Evolutionary conservation across 495 filamentous ascomycete species (phyloP).

Genomic region (Penicillium cinerascens): DNA sequence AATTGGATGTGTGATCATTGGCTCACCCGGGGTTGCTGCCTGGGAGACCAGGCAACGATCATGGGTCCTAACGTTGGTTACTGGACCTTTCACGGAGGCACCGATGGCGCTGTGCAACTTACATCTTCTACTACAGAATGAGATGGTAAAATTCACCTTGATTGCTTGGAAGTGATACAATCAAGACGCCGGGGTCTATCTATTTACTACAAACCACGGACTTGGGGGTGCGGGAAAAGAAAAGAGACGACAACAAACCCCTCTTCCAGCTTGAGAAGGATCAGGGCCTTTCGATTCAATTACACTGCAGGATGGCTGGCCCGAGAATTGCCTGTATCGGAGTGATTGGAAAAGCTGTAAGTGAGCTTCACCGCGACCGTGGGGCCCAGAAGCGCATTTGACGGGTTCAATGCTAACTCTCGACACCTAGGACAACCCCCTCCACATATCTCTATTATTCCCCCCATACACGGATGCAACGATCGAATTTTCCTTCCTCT

Average conservation of each 20-base stretch:
- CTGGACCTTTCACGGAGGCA: background rate
- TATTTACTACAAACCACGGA: background rate
- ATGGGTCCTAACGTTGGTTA: background rate
- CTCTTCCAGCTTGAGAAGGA: too few relatives aligned
- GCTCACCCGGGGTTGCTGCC: background rate
- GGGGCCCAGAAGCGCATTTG: background rate
- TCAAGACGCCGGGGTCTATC: background rate
- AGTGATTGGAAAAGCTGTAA: constrained; percentile 86
- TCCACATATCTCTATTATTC: constrained; percentile 92
- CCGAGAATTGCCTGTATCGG: constrained; percentile 80
- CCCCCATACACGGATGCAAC: constrained; percentile 61
- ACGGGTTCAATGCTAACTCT: background rate
- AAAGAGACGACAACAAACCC: background rate
- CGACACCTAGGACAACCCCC: constrained; percentile 77
- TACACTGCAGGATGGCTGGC: constrained; percentile 22
- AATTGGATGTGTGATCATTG: constrained; percentile 22
- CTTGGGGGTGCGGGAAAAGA: background rate
- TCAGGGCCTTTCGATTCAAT: background rate
- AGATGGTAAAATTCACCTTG: background rate
- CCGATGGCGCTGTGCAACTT: background rate
- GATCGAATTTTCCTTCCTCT: constrained; percentile 86
- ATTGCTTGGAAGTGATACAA: background rate
- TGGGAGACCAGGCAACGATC: background rate
- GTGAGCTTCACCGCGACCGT: constrained; percentile 6
- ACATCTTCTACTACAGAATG: background rate